Base-by-base conservation (phyloP, 768 basidiomycete genomes). In the Leccinum barrowsii region DNA sequence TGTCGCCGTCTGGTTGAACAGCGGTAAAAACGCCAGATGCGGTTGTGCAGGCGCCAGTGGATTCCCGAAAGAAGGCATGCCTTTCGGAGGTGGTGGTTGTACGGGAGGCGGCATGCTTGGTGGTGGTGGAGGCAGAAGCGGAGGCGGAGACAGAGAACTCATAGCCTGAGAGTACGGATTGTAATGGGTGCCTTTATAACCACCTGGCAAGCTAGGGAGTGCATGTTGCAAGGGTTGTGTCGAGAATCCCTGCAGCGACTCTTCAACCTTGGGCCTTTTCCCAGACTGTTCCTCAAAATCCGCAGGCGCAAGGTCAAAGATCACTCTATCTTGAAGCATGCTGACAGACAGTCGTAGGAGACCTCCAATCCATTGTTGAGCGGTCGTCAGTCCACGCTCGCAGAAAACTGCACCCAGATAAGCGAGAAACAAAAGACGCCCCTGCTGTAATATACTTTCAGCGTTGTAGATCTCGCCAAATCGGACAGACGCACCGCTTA, bases 1-100 rank as follows among this genome's bases (percentile, higher is more conserved):
- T 49, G 77, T 73, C 47, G 87, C 87, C 2, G 82, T 84, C 73
- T 90, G 85, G 69, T 90, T 90, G 72, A 91, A 90, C 30, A 87
- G 66, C 0, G 89, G 85, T 40, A 91, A 73, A 70, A 86, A 89
- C 13, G 88, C 83, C 17, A 83, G 69, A 53, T 77, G 74, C 3
- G 85, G 85, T 65, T 83, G 82, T n/a, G 85, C 85, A 15, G 85
- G 84, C 26, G 85, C 77, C 52, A 86, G 67, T 30, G 86, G 84
- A 69, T 88, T 89, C 12, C 77, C 68, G 37, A 74, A 65, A 26
- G 55, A 70, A 7, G 71, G 69, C 42, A 66, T 51, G 58, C 66
- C 60, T 67, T 67, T 59, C 56, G 66, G 72, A 13, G 77, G 76
- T 4, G 77, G 76, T 24, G 76, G 72, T 34, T 75, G 74, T 42